Evolutionary conservation across 2,329 filamentous ascomycete genomes (phyloP), one percentile per base, ranked within the genome.

Genomic region (Nemania abortiva): DNA sequence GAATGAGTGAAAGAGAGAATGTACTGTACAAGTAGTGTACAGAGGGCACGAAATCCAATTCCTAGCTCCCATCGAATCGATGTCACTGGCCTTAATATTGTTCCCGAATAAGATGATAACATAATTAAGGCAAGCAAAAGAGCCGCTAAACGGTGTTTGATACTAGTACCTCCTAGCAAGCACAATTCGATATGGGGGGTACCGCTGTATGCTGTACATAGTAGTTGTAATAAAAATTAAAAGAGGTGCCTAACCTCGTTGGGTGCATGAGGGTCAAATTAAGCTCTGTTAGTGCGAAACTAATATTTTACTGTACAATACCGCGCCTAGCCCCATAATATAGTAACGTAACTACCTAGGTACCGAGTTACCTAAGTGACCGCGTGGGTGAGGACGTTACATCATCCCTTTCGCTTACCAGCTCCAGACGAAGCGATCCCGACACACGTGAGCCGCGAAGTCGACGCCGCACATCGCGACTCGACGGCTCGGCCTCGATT

Each of bases 361-460:
- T 42, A 42, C 11, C 5, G n/a, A n/a, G n/a, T n/a, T 42, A 39
- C 9, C 6, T 27, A 27, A 39, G n/a, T n/a, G n/a, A n/a, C n/a
- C n/a, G n/a, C n/a, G n/a, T n/a, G n/a, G n/a, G n/a, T n/a, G n/a
- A n/a, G n/a, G 24, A 27, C 5, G 24, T 27, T 27, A 27, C 24
- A 27, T 27, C 24, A 27, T 27, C 24, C 24, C n/a, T n/a, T n/a
- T n/a, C n/a, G n/a, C n/a, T n/a, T n/a, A n/a, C n/a, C n/a, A n/a
- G n/a, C n/a, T n/a, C 65, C 63, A 58, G 50, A 59, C 67, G 52
- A 31, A 60, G 66, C 64, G 34, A 70, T 54, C 67, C 68, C 58
- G 55, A 56, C 72, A 65, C 24, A 72, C 64, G 69, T 72, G 71
- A 70, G 70, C 29, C 67, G 59, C 42, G 59, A 61, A 64, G 62